These are phyloP conservation scores for Leishmania arabica DNA, from an alignment of 208 protist species.

Conservation along the genomic window DNA sequence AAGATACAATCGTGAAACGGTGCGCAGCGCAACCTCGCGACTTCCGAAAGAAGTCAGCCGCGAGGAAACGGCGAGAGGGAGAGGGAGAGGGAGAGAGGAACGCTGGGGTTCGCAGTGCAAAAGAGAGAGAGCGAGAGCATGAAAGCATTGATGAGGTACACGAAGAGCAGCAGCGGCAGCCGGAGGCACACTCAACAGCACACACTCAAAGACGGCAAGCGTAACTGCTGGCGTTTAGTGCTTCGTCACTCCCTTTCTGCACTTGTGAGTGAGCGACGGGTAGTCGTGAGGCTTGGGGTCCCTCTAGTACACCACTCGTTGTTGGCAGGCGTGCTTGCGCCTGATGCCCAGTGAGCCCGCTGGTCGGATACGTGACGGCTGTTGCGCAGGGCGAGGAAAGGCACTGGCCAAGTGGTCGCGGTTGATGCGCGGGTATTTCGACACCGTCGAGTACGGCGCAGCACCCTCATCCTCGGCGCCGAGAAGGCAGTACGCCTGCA, in stretches of 20 bases:
- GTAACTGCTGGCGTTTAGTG: no score
- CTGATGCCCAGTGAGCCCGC: neutral
- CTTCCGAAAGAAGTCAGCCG: neutral
- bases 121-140: neutral
- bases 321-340: conserved; percentile 2
- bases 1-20: neutral
- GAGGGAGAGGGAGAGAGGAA: neutral
- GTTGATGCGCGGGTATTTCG: conserved; percentile 7
- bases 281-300: neutral
- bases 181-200: neutral
- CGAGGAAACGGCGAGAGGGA: neutral
- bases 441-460: neutral
- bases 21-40: neutral
- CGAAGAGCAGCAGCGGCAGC: neutral
- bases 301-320: conserved; percentile 12
- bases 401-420: neutral
- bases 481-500: conserved; percentile 78
- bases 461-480: conserved; percentile 19
- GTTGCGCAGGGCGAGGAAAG: conserved; percentile 4
- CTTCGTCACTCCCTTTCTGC: neutral
- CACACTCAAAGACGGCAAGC: conserved; percentile 13
- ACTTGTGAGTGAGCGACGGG: no score
- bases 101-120: neutral
- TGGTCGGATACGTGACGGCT: conserved; percentile 4
- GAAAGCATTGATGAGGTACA: neutral